Evolutionary conservation across 768 basidiomycete genomes (phyloP), one percentile per base, ranked within the genome.

Genomic region (Russula foetens): DNA sequence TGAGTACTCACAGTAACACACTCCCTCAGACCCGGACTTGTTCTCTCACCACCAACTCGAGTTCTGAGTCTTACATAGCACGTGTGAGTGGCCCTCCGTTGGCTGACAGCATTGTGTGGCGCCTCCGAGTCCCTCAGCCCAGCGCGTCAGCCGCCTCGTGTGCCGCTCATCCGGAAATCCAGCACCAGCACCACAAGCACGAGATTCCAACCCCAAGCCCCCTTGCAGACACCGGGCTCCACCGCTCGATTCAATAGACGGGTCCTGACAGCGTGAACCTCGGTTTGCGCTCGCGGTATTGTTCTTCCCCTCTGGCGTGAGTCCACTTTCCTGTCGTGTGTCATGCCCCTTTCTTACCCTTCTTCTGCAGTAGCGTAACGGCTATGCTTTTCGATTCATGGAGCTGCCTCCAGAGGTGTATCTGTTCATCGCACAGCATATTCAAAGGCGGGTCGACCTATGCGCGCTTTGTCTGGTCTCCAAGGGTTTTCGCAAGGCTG

Each of bases 351-450:
- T 38, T 24, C 33, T 33, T 31, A 48, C 35, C 35, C 8, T 7
- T 35, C 35, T 17, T 45, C 5, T 53, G 41, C 47, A 35, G 35
- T 7, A 35, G 19, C 23, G 52, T 49, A 35, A 33, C 50, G 56
- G 41, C 50, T 54, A 63, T 63, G 58, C 31, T 24, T 43, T n/a
- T 31, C 49, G 43, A 44, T 47, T 21, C 31, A 85, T 85, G 85
- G 81, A 80, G 67, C 69, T 84, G 63, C 81, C 84, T 61, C 72
- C 77, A 71, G 84, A 85, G 75, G 77, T 75, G 53, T 83, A 80
- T 74, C 78, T 76, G 72, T 76, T 77, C 67, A 80, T 87, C 67
- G 80, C 81, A 45, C 77, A 76, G 67, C 67, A 79, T 71, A 75
- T 83, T 63, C 75, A 70, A 56, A 80, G 71, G 65, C 81, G 78